Evolutionary conservation across 202 grass and related monocot species (phyloP).

Genomic region (Saccharum hybrid): DNA sequence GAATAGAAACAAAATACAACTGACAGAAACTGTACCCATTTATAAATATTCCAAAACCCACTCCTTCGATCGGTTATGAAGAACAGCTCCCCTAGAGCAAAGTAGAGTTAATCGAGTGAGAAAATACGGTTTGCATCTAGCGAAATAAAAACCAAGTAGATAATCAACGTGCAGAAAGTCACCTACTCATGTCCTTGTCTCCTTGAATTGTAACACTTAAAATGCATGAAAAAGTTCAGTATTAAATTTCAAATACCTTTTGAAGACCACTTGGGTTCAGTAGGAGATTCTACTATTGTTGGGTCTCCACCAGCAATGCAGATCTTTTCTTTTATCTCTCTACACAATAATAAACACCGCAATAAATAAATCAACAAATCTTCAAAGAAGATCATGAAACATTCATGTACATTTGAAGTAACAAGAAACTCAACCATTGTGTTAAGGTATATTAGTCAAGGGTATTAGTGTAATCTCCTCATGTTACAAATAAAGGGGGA

Average conservation of each 20-base stretch:
- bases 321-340: slow-evolving; percentile 59
- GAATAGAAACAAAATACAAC: slow-evolving; percentile 37
- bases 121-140: slow-evolving; percentile 17
- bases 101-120: slow-evolving; percentile 18
- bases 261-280: slow-evolving; percentile 94
- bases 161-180: not conserved
- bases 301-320: slow-evolving; percentile 80
- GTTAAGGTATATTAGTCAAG: too few species aligned
- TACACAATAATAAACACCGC: slow-evolving; percentile 41
- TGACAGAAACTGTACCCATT: slow-evolving; percentile 70
- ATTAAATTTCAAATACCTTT: slow-evolving; percentile 56
- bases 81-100: slow-evolving; percentile 70
- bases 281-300: slow-evolving; percentile 76
- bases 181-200: not conserved
- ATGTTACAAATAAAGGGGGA: too few species aligned
- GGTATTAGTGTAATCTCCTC: too few species aligned
- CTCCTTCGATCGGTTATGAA: slow-evolving; percentile 80
- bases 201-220: not conserved
- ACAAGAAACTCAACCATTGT: slow-evolving; percentile 17
- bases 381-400: slow-evolving; percentile 5
- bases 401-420: slow-evolving; percentile 23
- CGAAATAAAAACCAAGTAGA: slow-evolving; percentile 3
- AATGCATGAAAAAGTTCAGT: not conserved
- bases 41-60: slow-evolving; percentile 97
- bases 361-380: slow-evolving; percentile 17